Evolutionary conservation across 176 grass and related monocot species (phyloP), one percentile per base, ranked within the genome.

Genomic region (Melocanna baccifera): DNA sequence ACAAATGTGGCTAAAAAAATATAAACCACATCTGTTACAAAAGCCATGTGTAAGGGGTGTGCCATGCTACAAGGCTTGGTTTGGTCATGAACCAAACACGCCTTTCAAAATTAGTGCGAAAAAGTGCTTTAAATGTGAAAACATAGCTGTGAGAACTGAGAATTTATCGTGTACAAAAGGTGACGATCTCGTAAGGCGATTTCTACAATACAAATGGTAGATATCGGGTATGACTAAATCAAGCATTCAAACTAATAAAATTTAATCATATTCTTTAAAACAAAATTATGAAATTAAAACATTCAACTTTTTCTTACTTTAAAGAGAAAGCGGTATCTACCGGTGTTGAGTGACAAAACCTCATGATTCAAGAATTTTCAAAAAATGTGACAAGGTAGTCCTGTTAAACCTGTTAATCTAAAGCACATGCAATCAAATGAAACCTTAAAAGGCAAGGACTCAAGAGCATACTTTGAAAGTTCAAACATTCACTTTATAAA

Each of bases 401-500:
- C 56, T 47, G 46, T 57, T 73, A 65, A 67, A 78, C 32, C 15
- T 19, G n/a, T 10, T 82, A 71, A 37, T 78, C 13, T 10, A 30
- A 80, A 86, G 29, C 11, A 85, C 39, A 69, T 23, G 36, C 20
- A 71, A 84, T 40, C 40, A 50, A 85, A 47, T 68, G 40, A 47
- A 80, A 78, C 4, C 22, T 29, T 83, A 3, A 43, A 74, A 75
- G 23, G 55, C 51, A 22, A 75, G 61, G 75, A 19, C 45, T 15
- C 0, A 32, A 53, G 26, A 40, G 52, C 89, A 53, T 90, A 90
- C 84, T 90, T 90, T 62, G 73, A 14, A 75, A 79, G 42, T 67
- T 82, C 0, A 62, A 41, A 51, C 39, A 53, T 68, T 99, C 91
- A 99, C 77, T 78, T 95, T 77, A 96, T 90, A 77, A 99, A 99